These are phyloP conservation scores for Trichosporon sp. DNA, from an alignment of 1,284 basidiomycete genomes.

Conservation along the genomic window DNA sequence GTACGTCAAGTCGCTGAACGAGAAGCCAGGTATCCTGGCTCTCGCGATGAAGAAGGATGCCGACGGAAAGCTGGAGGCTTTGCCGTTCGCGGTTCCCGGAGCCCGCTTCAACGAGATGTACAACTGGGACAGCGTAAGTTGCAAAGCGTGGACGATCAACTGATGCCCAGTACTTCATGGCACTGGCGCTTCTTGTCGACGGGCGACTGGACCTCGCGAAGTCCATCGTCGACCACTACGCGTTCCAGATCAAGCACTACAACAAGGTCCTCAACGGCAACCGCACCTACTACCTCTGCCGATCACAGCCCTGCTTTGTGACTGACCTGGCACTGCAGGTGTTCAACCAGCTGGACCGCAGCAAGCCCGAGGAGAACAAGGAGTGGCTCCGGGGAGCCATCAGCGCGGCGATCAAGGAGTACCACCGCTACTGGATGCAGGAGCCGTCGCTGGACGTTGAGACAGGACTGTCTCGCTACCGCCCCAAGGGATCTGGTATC, in stretches of 20 bases:
- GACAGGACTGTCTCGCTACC: slow-evolving; percentile 87
- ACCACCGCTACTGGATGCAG: slow-evolving; percentile 94
- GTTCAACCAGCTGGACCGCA: slow-evolving; percentile 88
- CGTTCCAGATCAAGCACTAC: slow-evolving; percentile 98
- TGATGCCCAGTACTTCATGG: slow-evolving; percentile 44
- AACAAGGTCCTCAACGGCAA: slow-evolving; percentile 62
- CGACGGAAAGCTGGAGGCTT: slow-evolving; percentile 79
- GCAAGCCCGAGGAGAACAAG: slow-evolving; percentile 74
- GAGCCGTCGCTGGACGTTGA: slow-evolving; percentile 88
- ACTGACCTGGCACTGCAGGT: slow-evolving; percentile 98
- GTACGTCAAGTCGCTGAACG: slow-evolving; percentile 90
- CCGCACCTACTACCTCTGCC: slow-evolving; percentile 69
- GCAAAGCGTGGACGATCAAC: not conserved
- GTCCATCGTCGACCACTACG: slow-evolving; percentile 96
- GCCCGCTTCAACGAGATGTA: slow-evolving; percentile 93
- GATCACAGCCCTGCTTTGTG: slow-evolving; percentile 95
- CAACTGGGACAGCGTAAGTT: slow-evolving; percentile 46
- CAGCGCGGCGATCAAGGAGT: slow-evolving; percentile 95
- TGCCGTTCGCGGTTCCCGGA: slow-evolving; percentile 95
- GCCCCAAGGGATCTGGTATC: slow-evolving; percentile 91
- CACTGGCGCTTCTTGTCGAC: slow-evolving; percentile 84
- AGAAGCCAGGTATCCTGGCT: slow-evolving; percentile 87
- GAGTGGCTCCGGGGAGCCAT: slow-evolving; percentile 92
- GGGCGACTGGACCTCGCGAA: slow-evolving; percentile 89
- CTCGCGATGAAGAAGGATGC: slow-evolving; percentile 85